These are phyloP conservation scores for Beta macrorhiza DNA, from an alignment of 179 eudicot genomes.

Conservation along the genomic window DNA sequence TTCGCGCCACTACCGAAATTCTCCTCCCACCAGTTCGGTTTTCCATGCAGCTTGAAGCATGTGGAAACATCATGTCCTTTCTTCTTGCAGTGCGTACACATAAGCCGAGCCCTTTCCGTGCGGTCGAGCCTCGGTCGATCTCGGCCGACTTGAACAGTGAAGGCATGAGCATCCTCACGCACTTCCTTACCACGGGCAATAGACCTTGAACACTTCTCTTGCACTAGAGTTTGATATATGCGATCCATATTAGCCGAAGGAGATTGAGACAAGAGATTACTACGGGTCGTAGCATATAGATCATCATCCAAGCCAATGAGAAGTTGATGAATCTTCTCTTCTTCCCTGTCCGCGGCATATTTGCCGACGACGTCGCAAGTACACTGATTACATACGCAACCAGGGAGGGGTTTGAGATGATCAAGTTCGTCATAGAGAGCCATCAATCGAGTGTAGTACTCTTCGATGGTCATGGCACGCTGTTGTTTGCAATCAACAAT, in stretches of 20 bases:
- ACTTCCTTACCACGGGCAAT: no score
- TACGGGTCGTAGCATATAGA: background rate
- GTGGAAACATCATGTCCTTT: background rate
- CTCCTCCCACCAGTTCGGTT: background rate
- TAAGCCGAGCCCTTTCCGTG: no score
- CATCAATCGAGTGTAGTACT: background rate
- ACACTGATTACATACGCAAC: background rate
- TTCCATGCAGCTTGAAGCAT: background rate
- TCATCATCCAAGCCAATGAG: background rate
- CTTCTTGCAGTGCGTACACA: background rate
- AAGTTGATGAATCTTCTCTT: background rate
- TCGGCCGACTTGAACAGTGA: no score
- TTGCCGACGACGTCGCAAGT: background rate
- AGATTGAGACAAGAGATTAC: no score
- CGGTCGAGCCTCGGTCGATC: no score
- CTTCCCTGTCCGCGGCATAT: background rate
- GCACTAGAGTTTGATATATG: no score
- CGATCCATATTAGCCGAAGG: no score
- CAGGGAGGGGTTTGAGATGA: background rate
- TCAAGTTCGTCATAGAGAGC: background rate
- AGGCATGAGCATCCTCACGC: no score
- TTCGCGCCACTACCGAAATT: background rate
- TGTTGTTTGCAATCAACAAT: background rate
- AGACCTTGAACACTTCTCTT: no score
- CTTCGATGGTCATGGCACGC: background rate